A percentile compares a stretch with the other conserved stretches of the same genome.
These are phyloP conservation scores for Aethionema arabicum DNA, from an alignment of 345 rosid genomes.

Conservation along the genomic window DNA sequence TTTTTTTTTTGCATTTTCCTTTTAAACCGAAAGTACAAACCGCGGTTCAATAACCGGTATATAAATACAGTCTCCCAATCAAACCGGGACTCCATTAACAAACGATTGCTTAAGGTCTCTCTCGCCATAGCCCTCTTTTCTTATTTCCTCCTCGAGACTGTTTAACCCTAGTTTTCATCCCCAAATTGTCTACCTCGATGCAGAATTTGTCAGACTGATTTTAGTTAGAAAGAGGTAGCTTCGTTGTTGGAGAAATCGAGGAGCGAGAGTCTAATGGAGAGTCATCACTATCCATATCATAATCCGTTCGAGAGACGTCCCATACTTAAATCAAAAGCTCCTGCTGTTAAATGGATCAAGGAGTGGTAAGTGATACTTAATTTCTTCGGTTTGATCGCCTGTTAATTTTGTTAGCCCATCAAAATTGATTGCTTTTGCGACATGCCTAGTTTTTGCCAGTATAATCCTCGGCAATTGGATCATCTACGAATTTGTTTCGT, in stretches of 20 bases:
- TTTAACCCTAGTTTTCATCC: constrained; percentile 21
- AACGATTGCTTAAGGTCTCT: background rate
- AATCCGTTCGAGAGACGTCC: constrained; percentile 75
- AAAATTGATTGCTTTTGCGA: too few relatives aligned
- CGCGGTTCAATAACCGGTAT: background rate
- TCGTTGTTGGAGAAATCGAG: background rate
- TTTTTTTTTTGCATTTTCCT: too few relatives aligned
- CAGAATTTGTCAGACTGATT: background rate
- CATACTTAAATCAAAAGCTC: constrained; percentile 60
- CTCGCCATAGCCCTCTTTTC: background rate
- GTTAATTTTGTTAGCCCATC: background rate
- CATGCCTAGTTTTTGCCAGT: too few relatives aligned
- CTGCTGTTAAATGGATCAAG: constrained; percentile 81
- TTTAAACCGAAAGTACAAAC: too few relatives aligned
- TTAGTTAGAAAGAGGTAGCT: background rate
- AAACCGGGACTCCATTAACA: constrained; percentile 25
- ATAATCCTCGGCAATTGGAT: too few relatives aligned
- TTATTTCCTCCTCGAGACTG: constrained; percentile 2
- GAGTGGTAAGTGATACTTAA: constrained; percentile 53
- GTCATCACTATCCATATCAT: constrained; percentile 46
- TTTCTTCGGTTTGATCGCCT: background rate
- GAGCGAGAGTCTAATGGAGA: constrained; percentile 24
- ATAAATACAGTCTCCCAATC: constrained; percentile 2
- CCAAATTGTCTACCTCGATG: background rate
- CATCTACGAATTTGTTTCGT: too few relatives aligned